phyloP scores from a whole-genome alignment of 768 basidiomycete species.

The Auricularia sp. region DNA sequence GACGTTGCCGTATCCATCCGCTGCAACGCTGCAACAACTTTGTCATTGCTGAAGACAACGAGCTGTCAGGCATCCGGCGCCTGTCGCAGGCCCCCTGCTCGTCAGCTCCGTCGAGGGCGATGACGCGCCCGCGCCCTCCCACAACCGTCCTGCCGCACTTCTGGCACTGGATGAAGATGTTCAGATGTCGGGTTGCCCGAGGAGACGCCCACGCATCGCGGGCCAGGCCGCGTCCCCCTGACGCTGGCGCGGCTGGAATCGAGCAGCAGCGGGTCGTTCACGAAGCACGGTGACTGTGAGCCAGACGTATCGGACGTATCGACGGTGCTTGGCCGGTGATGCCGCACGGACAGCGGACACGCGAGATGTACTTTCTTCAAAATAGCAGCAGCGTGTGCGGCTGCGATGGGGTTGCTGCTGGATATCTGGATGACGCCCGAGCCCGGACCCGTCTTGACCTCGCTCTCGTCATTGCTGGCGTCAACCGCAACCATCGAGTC shows the following conservation, averaged over 20 bases:
- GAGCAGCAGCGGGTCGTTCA: too few relatives aligned
- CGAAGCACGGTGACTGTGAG: too few relatives aligned
- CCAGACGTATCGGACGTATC: too few relatives aligned
- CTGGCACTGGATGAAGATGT: neutral
- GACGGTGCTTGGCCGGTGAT: neutral
- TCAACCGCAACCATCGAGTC: slow-evolving; percentile 26
- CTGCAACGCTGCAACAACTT: neutral
- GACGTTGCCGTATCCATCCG: slow-evolving; percentile 51
- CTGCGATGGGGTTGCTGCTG: too few relatives aligned
- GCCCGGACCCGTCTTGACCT: slow-evolving; percentile 32
- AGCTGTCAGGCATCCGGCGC: neutral
- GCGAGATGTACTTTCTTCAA: slow-evolving; percentile 55
- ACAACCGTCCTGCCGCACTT: neutral
- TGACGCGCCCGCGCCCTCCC: too few relatives aligned
- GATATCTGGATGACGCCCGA: slow-evolving; percentile 33
- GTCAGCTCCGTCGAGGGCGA: neutral
- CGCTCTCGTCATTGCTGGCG: neutral
- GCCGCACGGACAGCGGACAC: neutral
- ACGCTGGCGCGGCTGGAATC: too few relatives aligned
- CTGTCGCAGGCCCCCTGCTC: neutral
- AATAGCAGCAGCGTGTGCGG: slow-evolving; percentile 65
- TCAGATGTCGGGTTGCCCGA: neutral
- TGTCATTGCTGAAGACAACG: slow-evolving; percentile 12
- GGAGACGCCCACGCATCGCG: neutral
- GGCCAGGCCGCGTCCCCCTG: too few relatives aligned